Evolutionary conservation across 257 asterid species (phyloP).

Genomic region (Craterostigma plantagineum): DNA sequence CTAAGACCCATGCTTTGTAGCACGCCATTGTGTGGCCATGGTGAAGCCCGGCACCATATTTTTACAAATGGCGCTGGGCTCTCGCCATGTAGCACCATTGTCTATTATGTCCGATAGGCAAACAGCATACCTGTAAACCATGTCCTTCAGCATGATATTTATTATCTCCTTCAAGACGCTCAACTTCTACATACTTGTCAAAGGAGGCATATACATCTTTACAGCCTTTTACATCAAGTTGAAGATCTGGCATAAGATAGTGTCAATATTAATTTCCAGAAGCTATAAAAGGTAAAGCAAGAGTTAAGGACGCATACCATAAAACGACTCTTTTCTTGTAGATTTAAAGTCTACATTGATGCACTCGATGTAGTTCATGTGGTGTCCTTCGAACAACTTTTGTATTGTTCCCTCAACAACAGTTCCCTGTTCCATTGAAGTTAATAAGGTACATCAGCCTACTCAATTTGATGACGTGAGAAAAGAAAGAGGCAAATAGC

Average conservation of each 20-base stretch:
- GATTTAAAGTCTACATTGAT: constrained; percentile 92
- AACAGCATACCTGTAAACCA: constrained; percentile 72
- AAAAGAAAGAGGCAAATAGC: too few relatives aligned
- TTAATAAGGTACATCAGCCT: too few relatives aligned
- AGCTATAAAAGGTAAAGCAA: constrained; percentile 2
- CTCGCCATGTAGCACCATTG: too few relatives aligned
- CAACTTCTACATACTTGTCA: constrained; percentile 95
- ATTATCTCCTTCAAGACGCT: constrained; percentile 93
- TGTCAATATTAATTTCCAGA: constrained; percentile 4
- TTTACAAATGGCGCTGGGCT: not conserved
- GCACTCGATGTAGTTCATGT: constrained; percentile 90
- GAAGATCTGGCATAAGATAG: constrained; percentile 56
- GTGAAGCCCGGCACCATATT: too few relatives aligned
- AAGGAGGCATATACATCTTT: constrained; percentile 91
- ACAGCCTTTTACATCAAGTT: constrained; percentile 95
- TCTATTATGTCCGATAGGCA: not conserved
- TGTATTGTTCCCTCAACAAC: constrained; percentile 99
- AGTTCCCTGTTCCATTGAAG: constrained; percentile 58
- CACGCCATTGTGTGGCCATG: too few relatives aligned
- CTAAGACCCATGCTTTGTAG: too few relatives aligned
- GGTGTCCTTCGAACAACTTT: constrained; percentile 94
- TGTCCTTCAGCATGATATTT: constrained; percentile 88
- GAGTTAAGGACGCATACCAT: constrained; percentile 40
- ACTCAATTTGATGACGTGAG: too few relatives aligned
- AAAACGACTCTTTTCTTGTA: constrained; percentile 90